Base-by-base conservation (phyloP, 805 yeast species). In the Wickerhamomyces silvicola region DNA sequence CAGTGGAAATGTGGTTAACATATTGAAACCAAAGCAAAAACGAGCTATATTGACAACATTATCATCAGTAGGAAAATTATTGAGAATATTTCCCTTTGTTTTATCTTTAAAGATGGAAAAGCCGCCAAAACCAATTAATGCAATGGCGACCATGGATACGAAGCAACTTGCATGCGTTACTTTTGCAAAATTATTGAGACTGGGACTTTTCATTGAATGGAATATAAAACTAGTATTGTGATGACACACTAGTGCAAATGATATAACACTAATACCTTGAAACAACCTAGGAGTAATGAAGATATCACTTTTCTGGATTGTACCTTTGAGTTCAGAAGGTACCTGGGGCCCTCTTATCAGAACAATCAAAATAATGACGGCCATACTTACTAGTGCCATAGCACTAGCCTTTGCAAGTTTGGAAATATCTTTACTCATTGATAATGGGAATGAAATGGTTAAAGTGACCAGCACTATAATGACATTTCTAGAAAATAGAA, bases 171-270 rank as follows among this genome's bases (percentile, higher is more conserved):
- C 70, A 54, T 90, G 97, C 2, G 95, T 87, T 17, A 88, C 70
- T 24, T 60, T 66, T 26, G 83, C 69, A 52, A 88, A 88, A 39
- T 88, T 66, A 40, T 76, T 78, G 43, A 86, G 52, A 4, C 94
- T 77, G 6, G 95, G 90, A 14, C 72, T 72, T 42, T 70, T 72
- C 50, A 90, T 68, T 0, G 96, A 85, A 51, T 84, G 85, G 61
- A 79, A 88, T 27, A 88, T 90, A 49, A 88, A 81, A 18, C 90
- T 75, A 0, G 97, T 86, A 54, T 88, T 88, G 56, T 88, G 97
- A 52, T 88, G 97, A 52, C 97, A 88, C 4, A 88, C 97, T 43
- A 90, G 69, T 2, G 97, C 97, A 62, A 88, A 88, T 1, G 96
- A 86, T 20, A 88, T 85, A 30, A 88, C 95, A n/a, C 92, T 80